Base-by-base conservation (phyloP, 192 early-diverging fungal genomes). In the Gonapodya prolifera region DNA sequence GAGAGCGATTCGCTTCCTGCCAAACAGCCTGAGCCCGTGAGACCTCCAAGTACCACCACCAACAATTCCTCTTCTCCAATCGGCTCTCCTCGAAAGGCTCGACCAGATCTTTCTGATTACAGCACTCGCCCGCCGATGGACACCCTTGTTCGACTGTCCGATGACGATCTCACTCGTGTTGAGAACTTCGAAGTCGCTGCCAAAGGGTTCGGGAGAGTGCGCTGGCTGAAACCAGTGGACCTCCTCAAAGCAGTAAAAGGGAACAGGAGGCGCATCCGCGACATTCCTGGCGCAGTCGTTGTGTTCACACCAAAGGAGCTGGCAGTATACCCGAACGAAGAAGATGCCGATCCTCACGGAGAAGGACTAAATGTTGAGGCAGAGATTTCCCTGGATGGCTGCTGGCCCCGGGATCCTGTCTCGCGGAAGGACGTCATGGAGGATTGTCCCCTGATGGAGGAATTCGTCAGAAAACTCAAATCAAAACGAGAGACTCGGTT, bases 361-460 rank as follows among this genome's bases (percentile, higher is more conserved):
- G 79, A 89, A 77, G 95, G 94, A 1, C 81, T 99, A 28, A 99
- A 99, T 80, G 93, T 95, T 0, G 91, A 90, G 0, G 96, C 96
- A 0, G 79, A 82, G 45, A 91, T 98, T 69, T 87, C 87, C 30
- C 86, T 99, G 69, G 85, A 91, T 29, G 78, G 85, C 16, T 97
- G 94, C 83, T 98, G 91, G 91, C 87, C 95, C 0, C 75, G 88
- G n/a, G 94, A 97, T 81, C 94, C 93, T 78, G 79, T 81, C 0
- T 92, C 94, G 0, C 87, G 90, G 30, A 84, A 34, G 18, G 89
- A 92, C 76, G 84, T 86, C 75, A 82, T 87, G 23, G 92, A 95
- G 70, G 90, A 92, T 36, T 8, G 45, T 23, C 45, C 45, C 23
- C 23, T 61, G 45, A 23, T 23, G 45, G 45, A 61, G 8, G 45